Evolutionary conservation across 345 rosid species (phyloP).

Genomic region (Cochlearia excelsa): DNA sequence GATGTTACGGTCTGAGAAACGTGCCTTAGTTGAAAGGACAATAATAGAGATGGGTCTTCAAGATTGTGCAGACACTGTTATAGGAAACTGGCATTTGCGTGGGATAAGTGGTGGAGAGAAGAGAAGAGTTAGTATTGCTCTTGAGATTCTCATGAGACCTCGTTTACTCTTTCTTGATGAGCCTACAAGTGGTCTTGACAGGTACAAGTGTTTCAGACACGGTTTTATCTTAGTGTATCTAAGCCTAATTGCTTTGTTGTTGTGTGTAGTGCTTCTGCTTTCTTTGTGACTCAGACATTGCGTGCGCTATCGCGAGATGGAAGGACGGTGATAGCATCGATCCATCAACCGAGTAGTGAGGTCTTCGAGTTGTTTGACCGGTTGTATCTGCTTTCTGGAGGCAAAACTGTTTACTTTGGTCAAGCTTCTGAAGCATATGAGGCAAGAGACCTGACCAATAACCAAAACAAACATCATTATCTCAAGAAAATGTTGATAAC

Average conservation of each 20-base stretch:
- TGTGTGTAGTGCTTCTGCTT: constrained; percentile 80
- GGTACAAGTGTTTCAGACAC: constrained; percentile 42
- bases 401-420: constrained; percentile 91
- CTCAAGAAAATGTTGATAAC: constrained; percentile 7
- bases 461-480: background rate
- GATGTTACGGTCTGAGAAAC: constrained; percentile 80
- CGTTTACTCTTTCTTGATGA: constrained; percentile 92
- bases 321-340: constrained; percentile 89
- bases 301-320: constrained; percentile 87
- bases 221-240: background rate
- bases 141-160: constrained; percentile 93
- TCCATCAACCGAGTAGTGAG: constrained; percentile 95
- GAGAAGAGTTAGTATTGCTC: constrained; percentile 91
- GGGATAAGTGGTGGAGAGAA: constrained; percentile 95
- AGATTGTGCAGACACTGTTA: constrained; percentile 87
- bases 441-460: constrained; percentile 41
- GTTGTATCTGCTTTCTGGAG: constrained; percentile 81
- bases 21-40: constrained; percentile 77
- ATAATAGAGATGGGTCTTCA: constrained; percentile 93
- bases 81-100: constrained; percentile 94
- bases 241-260: background rate
- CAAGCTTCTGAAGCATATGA: constrained; percentile 79
- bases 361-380: constrained; percentile 91
- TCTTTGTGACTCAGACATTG: constrained; percentile 88
- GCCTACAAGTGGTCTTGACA: constrained; percentile 96